Conservation (phyloP, 2,329 filamentous ascomycete species). For the Ceratocystis albifundus region DNA sequence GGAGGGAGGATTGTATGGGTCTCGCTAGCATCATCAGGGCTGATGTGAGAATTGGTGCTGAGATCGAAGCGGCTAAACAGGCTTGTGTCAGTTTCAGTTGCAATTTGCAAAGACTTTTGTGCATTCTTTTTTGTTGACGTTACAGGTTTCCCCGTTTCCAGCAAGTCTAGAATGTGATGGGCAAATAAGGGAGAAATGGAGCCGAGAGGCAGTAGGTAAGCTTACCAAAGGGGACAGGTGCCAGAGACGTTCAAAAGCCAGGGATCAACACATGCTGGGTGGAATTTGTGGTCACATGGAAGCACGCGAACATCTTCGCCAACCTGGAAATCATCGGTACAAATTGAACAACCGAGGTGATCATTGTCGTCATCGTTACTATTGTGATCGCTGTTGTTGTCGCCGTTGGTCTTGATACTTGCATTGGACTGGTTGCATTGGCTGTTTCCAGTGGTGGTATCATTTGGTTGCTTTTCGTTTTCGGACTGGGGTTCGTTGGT, state of each 20-base stretch:
- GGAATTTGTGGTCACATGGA: slow-evolving; percentile 57
- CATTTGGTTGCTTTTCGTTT: background rate
- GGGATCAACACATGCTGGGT: slow-evolving; percentile 56
- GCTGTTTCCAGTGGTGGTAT: background rate
- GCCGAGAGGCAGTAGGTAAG: slow-evolving; percentile 21
- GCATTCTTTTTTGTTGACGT: background rate
- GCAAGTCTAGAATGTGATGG: background rate
- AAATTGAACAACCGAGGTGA: slow-evolving; percentile 52
- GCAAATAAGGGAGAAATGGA: background rate
- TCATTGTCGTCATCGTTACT: slow-evolving; percentile 28
- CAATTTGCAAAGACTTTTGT: background rate
- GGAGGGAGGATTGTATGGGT: slow-evolving; percentile 30
- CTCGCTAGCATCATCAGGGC: slow-evolving; percentile 20
- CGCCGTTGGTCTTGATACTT: background rate
- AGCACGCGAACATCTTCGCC: slow-evolving; percentile 57
- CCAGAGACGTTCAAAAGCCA: slow-evolving; percentile 60
- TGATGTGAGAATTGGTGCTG: slow-evolving; percentile 26
- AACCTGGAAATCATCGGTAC: slow-evolving; percentile 55
- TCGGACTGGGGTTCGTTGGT: background rate
- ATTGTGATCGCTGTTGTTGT: slow-evolving; percentile 28
- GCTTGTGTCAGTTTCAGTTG: slow-evolving; percentile 1
- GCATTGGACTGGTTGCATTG: background rate
- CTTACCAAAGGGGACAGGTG: slow-evolving; percentile 58
- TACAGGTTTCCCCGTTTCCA: background rate
- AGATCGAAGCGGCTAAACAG: slow-evolving; percentile 43